A percentile compares a stretch with the other conserved stretches of the same genome.
Evolutionary conservation across 2,329 filamentous ascomycete genomes (phyloP).

Genomic region (Mariannaea elegans): DNA sequence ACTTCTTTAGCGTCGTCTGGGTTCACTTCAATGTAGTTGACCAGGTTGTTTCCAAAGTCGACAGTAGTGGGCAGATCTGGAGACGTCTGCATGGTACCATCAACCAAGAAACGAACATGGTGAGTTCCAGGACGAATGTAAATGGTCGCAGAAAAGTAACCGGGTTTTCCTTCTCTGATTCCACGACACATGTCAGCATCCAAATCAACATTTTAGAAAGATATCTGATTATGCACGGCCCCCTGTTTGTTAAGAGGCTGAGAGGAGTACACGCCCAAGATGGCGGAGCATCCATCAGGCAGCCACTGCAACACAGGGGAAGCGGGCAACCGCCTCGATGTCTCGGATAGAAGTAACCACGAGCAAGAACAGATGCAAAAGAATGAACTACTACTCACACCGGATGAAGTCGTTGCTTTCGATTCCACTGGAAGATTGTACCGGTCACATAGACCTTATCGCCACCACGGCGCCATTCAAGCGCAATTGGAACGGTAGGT

Average conservation of each 20-base stretch:
- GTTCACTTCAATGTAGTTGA: slow-evolving; percentile 97
- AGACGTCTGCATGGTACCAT: slow-evolving; percentile 91
- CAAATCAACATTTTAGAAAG: slow-evolving; percentile 12
- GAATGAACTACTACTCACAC: slow-evolving; percentile 69
- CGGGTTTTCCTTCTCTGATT: slow-evolving; percentile 62
- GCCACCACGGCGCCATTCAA: slow-evolving; percentile 86
- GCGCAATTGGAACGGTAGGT: slow-evolving; percentile 81
- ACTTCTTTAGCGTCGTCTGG: slow-evolving; percentile 68
- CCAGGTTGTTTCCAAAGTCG: slow-evolving; percentile 96
- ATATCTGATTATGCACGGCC: neutral
- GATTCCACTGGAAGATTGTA: slow-evolving; percentile 97
- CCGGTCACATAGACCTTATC: slow-evolving; percentile 96
- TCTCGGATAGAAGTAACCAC: slow-evolving; percentile 30
- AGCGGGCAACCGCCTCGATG: slow-evolving; percentile 32
- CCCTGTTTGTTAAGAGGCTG: slow-evolving; percentile 4
- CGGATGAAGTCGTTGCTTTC: slow-evolving; percentile 86
- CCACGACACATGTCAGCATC: slow-evolving; percentile 26
- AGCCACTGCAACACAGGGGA: slow-evolving; percentile 40
- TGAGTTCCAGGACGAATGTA: slow-evolving; percentile 92
- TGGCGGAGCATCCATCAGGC: slow-evolving; percentile 21
- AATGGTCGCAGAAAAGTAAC: slow-evolving; percentile 79
- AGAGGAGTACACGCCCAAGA: slow-evolving; percentile 34
- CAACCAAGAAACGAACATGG: slow-evolving; percentile 95
- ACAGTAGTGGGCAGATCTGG: slow-evolving; percentile 91
- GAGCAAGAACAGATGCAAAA: neutral